Evolutionary conservation across 192 early-diverging fungal genomes (phyloP).

Genomic region (Pilobolus umbonatus): DNA sequence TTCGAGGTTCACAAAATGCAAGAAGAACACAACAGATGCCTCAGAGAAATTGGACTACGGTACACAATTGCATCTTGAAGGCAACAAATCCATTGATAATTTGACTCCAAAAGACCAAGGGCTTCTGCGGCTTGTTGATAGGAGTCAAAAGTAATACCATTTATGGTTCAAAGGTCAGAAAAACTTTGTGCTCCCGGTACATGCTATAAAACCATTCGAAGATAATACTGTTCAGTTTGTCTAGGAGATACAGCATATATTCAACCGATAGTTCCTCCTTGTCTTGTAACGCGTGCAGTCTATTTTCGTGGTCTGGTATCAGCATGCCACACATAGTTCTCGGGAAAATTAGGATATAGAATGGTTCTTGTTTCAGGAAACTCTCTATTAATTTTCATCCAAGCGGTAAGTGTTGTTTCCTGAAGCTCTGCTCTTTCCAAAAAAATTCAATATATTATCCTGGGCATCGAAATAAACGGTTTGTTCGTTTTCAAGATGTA

Average conservation of each 20-base stretch:
- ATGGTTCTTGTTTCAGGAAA: not conserved
- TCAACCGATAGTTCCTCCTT: not conserved
- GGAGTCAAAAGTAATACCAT: not conserved
- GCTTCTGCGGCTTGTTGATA: not conserved
- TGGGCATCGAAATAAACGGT: not conserved
- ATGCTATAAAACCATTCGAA: not conserved
- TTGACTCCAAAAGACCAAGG: not conserved
- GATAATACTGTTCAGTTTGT: not conserved
- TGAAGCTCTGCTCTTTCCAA: too few species aligned
- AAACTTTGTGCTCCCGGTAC: slow-evolving; percentile 1
- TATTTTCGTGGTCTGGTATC: not conserved
- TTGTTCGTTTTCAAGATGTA: slow-evolving; percentile 24
- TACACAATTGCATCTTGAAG: not conserved
- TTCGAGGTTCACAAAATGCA: not conserved
- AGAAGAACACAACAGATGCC: not conserved
- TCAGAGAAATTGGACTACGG: not conserved
- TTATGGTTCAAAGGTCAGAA: not conserved
- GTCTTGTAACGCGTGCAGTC: not conserved
- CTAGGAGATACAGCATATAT: slow-evolving; percentile 5
- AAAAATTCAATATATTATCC: not conserved
- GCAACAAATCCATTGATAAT: not conserved
- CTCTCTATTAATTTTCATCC: not conserved
- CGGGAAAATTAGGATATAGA: not conserved
- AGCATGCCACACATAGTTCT: not conserved
- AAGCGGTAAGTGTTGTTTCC: slow-evolving; percentile 1